Base-by-base conservation (phyloP, 2,329 filamentous ascomycete genomes). In the Pseudopithomyces chartarum region DNA sequence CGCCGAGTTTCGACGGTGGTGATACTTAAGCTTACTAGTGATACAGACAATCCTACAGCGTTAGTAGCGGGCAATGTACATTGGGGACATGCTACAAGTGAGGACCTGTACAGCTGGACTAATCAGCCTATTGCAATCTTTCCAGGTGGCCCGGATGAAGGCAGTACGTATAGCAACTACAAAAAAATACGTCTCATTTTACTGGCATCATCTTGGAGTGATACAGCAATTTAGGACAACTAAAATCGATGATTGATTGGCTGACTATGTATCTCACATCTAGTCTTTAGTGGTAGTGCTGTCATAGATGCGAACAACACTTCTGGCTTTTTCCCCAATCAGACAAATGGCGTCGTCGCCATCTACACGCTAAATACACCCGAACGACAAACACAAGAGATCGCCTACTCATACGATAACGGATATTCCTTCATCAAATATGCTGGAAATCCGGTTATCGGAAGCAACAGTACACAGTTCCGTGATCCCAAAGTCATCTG, bases 401-500 rank as follows among this genome's bases (percentile, higher is more conserved):
- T 89, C 46, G 85, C 87, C 2, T 88, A 86, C 70, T 87, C 85
- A 0, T 70, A 71, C 33, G 86, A 90, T 59, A 83, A 82, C 12
- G 87, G 87, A 7, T 87, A 84, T 65, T 85, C 81, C 0, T 89
- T 89, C 61, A 80, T 78, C 44, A 82, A 84, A 39, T 90, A 88
- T 58, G 75, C 76, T 1, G 69, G 70, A 3, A 90, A 90, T 58
- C 87, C 87, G 1, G 84, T 89, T 15, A 82, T 90, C 42, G 71
- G 79, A 59, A 81, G 82, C 66, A 78, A 78, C 55, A 79, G 82
- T 17, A 78, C 72, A 6, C 81, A 87, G 59, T 89, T 89, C 75
- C 83, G 87, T 22, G 87, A 90, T 60, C 87, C 87, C 1, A 87
- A 89, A 64, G 85, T 89, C 1, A 78, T 87, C 43, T 84, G 85